Base-by-base conservation (phyloP, 2,329 filamentous ascomycete species). In the Plectosphaerella plurivora region DNA sequence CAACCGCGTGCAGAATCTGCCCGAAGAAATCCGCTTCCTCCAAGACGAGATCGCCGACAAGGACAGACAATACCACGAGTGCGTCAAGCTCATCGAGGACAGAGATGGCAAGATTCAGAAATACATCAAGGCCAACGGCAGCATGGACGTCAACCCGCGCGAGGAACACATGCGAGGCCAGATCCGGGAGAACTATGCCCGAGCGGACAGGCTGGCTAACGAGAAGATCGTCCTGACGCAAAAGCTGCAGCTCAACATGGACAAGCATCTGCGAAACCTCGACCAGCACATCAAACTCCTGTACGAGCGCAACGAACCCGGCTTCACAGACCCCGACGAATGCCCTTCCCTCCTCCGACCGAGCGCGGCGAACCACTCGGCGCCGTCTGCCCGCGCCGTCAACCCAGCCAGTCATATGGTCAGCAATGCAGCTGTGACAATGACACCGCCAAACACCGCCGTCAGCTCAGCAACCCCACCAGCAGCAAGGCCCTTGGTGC, bases 31-130 rank as follows among this genome's bases (percentile, higher is more conserved):
- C 54, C 85, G 86, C 18, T 91, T 92, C 72, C 79, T 93, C 56
- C 87, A 92, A 63, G 89, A 92, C 65, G 89, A 94, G 70, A 89
- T 93, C 57, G 78, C 84, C 63, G 86, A 89, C 65, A 93, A 92
- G 68, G 89, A 95, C 66, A 79, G 82, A 48, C 78, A 84, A 58
- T 87, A 89, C 59, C 76, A 82, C 63, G 84, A 89, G 47, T 86
- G 86, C 65, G 75, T 86, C 53, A 78, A 82, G 55, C 78, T 81
- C 57, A 89, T 92, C 63, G 81, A 84, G 41, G 84, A 87, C 53
- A 84, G 86, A 58, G 89, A 95, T 63, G 78, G 71, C 50, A 85
- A 85, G 63, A 83, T 94, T 41, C 89, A 95, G 65, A 90, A 88
- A 70, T 92, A 85, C 76, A 89, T 93, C 67, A 89, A 88, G 62